Evolutionary conservation across 2,329 filamentous ascomycete genomes (phyloP), one percentile per base, ranked within the genome.

Genomic region (Macrophomina tecta): DNA sequence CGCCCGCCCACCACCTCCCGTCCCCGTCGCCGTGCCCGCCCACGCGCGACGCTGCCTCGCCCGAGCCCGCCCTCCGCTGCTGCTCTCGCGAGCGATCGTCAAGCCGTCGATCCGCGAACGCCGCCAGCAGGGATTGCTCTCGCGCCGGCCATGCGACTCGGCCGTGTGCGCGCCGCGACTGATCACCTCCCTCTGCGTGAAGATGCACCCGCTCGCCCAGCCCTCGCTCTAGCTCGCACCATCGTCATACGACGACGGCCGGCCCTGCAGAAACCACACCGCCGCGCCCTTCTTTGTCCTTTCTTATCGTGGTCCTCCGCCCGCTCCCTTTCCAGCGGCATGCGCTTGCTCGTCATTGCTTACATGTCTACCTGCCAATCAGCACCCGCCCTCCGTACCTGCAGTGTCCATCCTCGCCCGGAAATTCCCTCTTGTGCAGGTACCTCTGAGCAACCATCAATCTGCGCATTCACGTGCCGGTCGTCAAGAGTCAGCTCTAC

Each of bases 201-300:
- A 45, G 12, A 23, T 58, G 55, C 55, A 60, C 38, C 38, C 36
- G 55, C 55, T 38, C n/a, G 32, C n/a, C 53, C 40, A 45, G 23
- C 55, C 38, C 55, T 46, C 55, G 55, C 40, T 18, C 32, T 14
- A 36, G 14, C 28, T 61, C 40, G 40, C 40, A 40, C 56, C 56
- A 61, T 61, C 56, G 56, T 61, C 56, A 61, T 61, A 61, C 56
- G 56, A 61, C 56, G 30, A 23, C 23, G 23, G 7, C 40, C 56
- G 16, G 38, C 18, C 16, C 34, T 40, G 55, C 55, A 46, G 28
- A 28, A 60, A 60, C 55, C 23, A 45, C 38, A 46, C 55, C 55
- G 55, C 55, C 16, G 28, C 42, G 40, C 23, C 42, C 55, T 16
- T 11, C 30, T 5, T 16, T 30, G 34, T n/a, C 36, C 9, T n/a